These are phyloP conservation scores for Rhododendron vialii DNA, from an alignment of 148 eudicot genomes.

Conservation along the genomic window DNA sequence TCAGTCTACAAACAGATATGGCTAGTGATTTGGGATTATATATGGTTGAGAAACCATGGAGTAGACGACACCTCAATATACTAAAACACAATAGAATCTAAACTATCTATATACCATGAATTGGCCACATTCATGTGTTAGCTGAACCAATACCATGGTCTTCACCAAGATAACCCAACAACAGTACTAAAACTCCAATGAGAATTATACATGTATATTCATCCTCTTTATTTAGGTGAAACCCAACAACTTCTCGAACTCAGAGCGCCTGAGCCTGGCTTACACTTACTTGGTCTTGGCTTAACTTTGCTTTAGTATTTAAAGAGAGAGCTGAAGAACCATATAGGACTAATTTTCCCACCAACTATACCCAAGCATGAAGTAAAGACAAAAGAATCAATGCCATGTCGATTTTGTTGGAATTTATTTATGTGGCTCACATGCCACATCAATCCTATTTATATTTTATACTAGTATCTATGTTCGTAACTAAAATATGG, in stretches of 20 bases:
- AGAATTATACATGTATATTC: no score
- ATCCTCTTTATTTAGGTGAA: background rate
- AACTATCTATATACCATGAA: background rate
- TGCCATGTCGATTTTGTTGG: background rate
- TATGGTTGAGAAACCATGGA: background rate
- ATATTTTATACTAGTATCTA: no score
- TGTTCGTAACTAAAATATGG: no score
- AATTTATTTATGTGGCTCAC: no score
- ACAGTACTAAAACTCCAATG: background rate
- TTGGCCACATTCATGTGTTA: background rate
- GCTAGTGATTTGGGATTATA: background rate
- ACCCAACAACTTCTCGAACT: background rate
- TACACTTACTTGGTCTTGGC: background rate
- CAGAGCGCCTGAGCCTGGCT: background rate
- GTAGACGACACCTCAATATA: background rate
- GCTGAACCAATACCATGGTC: conserved; percentile 2
- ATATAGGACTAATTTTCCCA: background rate
- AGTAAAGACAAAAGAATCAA: background rate
- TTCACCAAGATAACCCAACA: background rate
- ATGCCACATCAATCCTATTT: no score
- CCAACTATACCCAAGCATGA: background rate
- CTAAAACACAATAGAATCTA: background rate
- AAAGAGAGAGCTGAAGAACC: background rate
- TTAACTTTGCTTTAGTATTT: background rate
- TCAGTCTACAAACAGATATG: background rate